Evolutionary conservation across 495 filamentous ascomycete genomes (phyloP).

Genomic region (Pseudoneurospora amorphoporcata): DNA sequence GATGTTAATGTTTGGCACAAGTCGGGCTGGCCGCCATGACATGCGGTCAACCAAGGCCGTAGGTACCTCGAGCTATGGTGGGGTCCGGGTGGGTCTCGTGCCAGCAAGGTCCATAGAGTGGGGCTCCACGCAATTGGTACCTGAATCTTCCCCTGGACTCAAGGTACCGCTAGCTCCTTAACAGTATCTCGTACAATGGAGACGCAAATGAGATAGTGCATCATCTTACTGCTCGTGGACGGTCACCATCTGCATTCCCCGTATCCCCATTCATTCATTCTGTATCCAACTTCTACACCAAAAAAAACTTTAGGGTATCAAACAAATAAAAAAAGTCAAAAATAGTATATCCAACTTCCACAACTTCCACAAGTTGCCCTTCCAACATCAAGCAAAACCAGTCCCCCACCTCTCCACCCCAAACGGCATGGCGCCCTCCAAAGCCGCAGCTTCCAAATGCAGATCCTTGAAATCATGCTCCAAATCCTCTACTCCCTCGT

Average conservation of each 20-base stretch:
- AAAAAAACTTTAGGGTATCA: background rate
- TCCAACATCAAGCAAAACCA: background rate
- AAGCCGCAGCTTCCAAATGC: background rate
- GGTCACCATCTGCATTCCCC: no score
- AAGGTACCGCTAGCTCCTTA: no score
- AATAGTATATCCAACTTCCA: background rate
- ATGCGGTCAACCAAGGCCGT: background rate
- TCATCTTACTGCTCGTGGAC: no score
- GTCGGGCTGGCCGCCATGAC: background rate
- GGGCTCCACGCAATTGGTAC: no score
- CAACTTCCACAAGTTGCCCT: background rate
- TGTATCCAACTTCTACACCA: background rate
- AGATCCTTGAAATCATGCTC: background rate
- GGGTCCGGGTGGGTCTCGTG: background rate
- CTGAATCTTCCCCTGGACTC: no score
- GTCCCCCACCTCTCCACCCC: background rate
- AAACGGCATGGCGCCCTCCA: background rate
- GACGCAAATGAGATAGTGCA: no score
- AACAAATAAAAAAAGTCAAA: background rate
- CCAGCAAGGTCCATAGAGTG: background rate
- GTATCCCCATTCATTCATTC: no score
- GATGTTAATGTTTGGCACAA: background rate
- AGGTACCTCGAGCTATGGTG: background rate
- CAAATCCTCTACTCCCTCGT: background rate
- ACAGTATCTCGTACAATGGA: no score